Base-by-base conservation (phyloP, 106 monocot genomes). In the Platanthera guangdongensis region DNA sequence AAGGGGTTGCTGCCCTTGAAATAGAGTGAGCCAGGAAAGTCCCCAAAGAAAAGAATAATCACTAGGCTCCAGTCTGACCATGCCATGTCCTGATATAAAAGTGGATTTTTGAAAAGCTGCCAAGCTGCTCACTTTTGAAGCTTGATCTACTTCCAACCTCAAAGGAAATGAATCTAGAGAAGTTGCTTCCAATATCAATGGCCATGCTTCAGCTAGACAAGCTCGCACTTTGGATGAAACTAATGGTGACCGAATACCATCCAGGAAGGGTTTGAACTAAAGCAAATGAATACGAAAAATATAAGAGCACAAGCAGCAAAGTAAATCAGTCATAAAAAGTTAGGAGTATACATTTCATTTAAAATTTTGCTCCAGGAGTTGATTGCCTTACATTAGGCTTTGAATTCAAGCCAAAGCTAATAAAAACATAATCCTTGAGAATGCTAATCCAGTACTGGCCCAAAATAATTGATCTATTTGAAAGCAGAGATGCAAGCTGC, bases 1-100 rank as follows among this genome's bases (percentile, higher is more conserved):
- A 16, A 65, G 52, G 9, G 75, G 76, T 65, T 85, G 77, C 54
- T 85, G 79, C 71, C 45, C 67, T 18, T 88, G 94, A 85, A 94
- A 99, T 60, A 94, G 64, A 83, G 88, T 68, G 74, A 99, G 89
- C 67, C 84, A 70, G 55, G 88, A 86, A 62, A 94, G 51, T 14
- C 89, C 97, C 97, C 94, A 99, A 51, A 99, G 83, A 84, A 94
- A 92, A 57, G 88, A 75, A 82, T 88, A 94, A 57, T 99, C 90
- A 47, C 11, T 76, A 8, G 50, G 12, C 25, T 89, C 85, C 83
- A 97, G 72, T 68, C 51, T 83, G 76, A 94, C 93, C 96, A 97
- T 97, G 78, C 77, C 80, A 50, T 78, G 48, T 15, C 93, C 93
- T 75, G 93, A 94, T 52, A 85, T 28, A 48, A 89, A 82, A 8